Conservation (phyloP, 2,329 filamentous ascomycete species). For the Myriosclerotinia scirpicola region DNA sequence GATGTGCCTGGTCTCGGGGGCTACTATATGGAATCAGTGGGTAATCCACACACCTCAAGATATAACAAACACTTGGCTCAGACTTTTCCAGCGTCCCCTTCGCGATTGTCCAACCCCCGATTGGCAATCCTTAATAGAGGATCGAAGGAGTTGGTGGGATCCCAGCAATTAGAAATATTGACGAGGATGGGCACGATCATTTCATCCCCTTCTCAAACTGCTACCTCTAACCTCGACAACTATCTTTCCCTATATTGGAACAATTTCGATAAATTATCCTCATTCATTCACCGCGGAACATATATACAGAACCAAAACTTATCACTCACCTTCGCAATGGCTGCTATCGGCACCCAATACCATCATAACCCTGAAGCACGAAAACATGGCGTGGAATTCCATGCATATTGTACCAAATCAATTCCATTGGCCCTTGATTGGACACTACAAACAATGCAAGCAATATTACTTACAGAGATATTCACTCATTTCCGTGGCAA, state of each 20-base stretch:
- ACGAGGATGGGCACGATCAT: conserved; percentile 24
- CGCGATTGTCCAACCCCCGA: conserved; percentile 36
- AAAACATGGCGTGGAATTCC: conserved; percentile 35
- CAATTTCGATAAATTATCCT: conserved; percentile 35
- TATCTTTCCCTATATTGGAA: conserved; percentile 38
- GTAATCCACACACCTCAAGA: conserved; percentile 40
- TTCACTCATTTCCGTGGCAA: conserved; percentile 39
- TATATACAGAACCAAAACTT: conserved; percentile 31
- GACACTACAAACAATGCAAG: conserved; percentile 38
- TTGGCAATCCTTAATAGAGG: conserved; percentile 33
- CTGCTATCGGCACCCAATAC: conserved; percentile 40
- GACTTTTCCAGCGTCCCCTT: conserved; percentile 36
- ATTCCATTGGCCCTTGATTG: conserved; percentile 35
- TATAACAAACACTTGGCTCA: conserved; percentile 39
- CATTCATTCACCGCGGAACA: conserved; percentile 37
- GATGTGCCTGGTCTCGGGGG: conserved; percentile 35
- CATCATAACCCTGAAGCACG: conserved; percentile 35
- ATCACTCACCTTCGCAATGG: conserved; percentile 36
- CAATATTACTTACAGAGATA: conserved; percentile 39
- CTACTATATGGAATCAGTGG: conserved; percentile 41
- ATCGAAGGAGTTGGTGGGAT: conserved; percentile 32
- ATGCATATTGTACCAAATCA: conserved; percentile 35
- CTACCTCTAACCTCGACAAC: conserved; percentile 30
- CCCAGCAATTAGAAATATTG: conserved; percentile 30
- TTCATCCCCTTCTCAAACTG: conserved; percentile 25